Conservation (phyloP, 495 filamentous ascomycete species). For the Cercophora samala region DNA sequence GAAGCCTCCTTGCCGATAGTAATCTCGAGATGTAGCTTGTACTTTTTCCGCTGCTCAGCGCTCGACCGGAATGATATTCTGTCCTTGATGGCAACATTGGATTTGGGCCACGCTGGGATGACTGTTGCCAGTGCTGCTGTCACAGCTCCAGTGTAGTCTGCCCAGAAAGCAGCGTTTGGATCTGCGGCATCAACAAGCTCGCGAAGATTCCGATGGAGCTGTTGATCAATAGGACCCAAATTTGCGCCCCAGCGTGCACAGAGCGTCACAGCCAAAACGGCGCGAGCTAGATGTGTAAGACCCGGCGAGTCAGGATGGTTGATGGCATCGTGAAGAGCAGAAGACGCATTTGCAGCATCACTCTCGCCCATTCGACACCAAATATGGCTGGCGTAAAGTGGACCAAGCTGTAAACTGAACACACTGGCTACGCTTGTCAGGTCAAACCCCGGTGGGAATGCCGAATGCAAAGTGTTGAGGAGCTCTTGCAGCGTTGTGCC, state of each 20-base stretch:
- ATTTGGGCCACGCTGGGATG: constrained; percentile 35
- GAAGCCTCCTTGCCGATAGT: constrained; percentile 25
- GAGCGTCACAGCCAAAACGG: constrained; percentile 67
- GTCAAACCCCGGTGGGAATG: constrained; percentile 50
- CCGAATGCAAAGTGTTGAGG: constrained; percentile 49
- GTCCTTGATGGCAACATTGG: constrained; percentile 19
- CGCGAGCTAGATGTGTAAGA: constrained; percentile 66
- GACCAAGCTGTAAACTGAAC: constrained; percentile 40
- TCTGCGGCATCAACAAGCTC: constrained; percentile 32
- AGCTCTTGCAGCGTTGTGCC: constrained; percentile 44
- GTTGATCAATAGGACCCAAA: constrained; percentile 50
- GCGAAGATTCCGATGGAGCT: constrained; percentile 39
- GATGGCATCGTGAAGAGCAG: constrained; percentile 69
- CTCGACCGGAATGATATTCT: constrained; percentile 33
- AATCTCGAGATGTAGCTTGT: constrained; percentile 33
- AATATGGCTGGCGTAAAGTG: constrained; percentile 41
- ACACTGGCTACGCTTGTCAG: constrained; percentile 48
- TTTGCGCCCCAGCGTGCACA: constrained; percentile 73
- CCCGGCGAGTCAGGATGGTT: constrained; percentile 68
- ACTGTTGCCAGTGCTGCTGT: constrained; percentile 34
- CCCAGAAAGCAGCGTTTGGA: constrained; percentile 42
- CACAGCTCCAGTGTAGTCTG: constrained; percentile 43
- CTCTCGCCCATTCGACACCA: constrained; percentile 47
- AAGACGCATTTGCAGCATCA: constrained; percentile 55
- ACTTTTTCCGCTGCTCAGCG: constrained; percentile 27